Evolutionary conservation across 2,329 filamentous ascomycete species (phyloP), one percentile per base, ranked within the genome.

Genomic region (Clonostachys byssicola): DNA sequence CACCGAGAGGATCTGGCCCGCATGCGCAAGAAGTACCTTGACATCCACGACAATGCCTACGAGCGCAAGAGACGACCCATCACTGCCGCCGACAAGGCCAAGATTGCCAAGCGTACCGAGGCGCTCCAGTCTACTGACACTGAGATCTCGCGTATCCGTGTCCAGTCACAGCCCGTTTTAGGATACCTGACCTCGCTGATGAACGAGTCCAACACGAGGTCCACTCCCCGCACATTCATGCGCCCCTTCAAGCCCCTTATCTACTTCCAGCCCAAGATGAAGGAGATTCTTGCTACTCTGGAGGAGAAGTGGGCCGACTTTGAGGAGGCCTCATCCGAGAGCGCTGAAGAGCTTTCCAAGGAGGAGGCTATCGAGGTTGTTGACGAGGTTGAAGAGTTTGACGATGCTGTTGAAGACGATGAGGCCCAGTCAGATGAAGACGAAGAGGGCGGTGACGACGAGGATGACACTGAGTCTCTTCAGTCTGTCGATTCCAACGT

Each of bases 301-400:
- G 68, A 71, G 47, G 66, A 70, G 50, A 71, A 69, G 49, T 71
- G 67, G 66, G 65, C 56, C 1, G 64, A 69, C 40, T 59, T 61
- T 34, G 65, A 68, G 43, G 64, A 68, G 23, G 43, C 23, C 23
- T 10, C 23, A 30, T 30, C 23, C 2, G 23, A 30, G 23, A 30
- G 59, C 3, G 51, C 50, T 2, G 55, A 49, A 14, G 51, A 47
- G 3, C 58, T 60, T 20, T 51, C 54, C 1, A 30, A 30, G 8
- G 23, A 30, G 23, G 58, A 60, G 16, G 51, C 50, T 0, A 57
- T 54, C 23, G 53, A 63, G 45, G 34, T 45, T 2, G 53, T 47
- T 23, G 57, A 59, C 2, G 59, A 57, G 17, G 51, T 52, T 1
- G 64, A 67, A 13, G 48, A 55, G 12, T 12, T 33, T 33, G 34